phyloP scores from a whole-genome alignment of 805 yeast species.

The Torulaspora quercuum region DNA sequence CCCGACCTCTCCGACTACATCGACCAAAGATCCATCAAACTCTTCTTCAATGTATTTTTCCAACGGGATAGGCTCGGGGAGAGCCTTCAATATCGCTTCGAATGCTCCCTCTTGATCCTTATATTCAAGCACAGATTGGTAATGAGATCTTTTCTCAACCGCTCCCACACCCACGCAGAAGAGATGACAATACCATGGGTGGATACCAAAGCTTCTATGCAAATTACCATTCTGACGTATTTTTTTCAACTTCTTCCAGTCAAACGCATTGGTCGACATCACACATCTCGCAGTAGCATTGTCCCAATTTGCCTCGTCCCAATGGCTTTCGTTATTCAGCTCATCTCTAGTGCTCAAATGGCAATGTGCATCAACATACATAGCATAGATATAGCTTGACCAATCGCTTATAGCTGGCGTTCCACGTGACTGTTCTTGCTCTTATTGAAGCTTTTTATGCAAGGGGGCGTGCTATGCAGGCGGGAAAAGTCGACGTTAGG shows the following conservation, averaged over 20 bases:
- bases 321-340: slow-evolving; percentile 1
- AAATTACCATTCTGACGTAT: slow-evolving; percentile 17
- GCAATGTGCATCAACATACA: slow-evolving; percentile 39
- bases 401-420: neutral
- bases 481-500: slow-evolving; percentile 5
- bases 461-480: slow-evolving; percentile 6
- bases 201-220: slow-evolving; percentile 65
- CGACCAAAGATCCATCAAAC: slow-evolving; percentile 16
- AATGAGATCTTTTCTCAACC: slow-evolving; percentile 50
- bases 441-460: slow-evolving; percentile 1
- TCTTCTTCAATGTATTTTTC: slow-evolving; percentile 32
- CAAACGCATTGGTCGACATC: slow-evolving; percentile 47
- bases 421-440: slow-evolving; percentile 5
- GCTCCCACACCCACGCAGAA: slow-evolving; percentile 38
- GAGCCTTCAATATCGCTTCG: slow-evolving; percentile 39
- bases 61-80: slow-evolving; percentile 63
- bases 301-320: neutral
- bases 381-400: neutral
- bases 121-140: slow-evolving; percentile 45
- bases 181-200: slow-evolving; percentile 87
- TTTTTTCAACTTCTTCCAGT: slow-evolving; percentile 22
- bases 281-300: slow-evolving; percentile 27
- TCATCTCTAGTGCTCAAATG: slow-evolving; percentile 26
- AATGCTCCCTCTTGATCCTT: slow-evolving; percentile 30
- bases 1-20: slow-evolving; percentile 86